Evolutionary conservation across 2,329 filamentous ascomycete species (phyloP), one percentile per base, ranked within the genome.

Genomic region (Hypoxylon sp.): DNA sequence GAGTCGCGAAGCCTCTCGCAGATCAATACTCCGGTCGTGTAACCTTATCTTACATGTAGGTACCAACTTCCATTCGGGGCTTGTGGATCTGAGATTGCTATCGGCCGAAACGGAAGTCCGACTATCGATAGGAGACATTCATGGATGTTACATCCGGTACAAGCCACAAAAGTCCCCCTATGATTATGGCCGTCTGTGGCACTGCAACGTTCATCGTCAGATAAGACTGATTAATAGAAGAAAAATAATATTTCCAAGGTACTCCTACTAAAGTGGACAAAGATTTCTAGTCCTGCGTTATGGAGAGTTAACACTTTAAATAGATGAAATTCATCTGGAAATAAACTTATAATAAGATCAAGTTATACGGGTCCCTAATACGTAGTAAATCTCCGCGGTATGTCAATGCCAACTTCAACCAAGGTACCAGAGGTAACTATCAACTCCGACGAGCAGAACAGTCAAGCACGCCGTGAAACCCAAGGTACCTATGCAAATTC

Each of bases 61-160:
- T 22, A 22, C 19, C 19, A 14, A n/a, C 50, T 33, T 52, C 39
- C 44, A 55, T 50, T 54, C 29, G 22, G 51, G 24, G 37, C 5
- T 8, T 22, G 35, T 17, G 29, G 13, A 33, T 10, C 19, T 35
- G n/a, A 39, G 29, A 52, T 35, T 17, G 9, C 14, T 22, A 24
- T 65, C 66, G 61, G 65, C 50, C 61, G 48, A 61, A 37, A 26
- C 57, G 51, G 46, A 61, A 35, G 19, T 65, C 60, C 60, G 66
- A 68, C 46, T 46, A 57, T 57, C 53, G 53, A 57, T 57, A 57
- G 29, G 39, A 22, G 26, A 33, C 31, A 29, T 29, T 14, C 4
- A 24, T n/a, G n/a, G n/a, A 22, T 22, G 19, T 3, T 22, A 22
- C 19, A 22, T 22, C 19, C 9, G 13, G 2, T 31, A 31, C 35